phyloP scores from a whole-genome alignment of 1,139 yeast species.

The Yamadazyma jaroonii region DNA sequence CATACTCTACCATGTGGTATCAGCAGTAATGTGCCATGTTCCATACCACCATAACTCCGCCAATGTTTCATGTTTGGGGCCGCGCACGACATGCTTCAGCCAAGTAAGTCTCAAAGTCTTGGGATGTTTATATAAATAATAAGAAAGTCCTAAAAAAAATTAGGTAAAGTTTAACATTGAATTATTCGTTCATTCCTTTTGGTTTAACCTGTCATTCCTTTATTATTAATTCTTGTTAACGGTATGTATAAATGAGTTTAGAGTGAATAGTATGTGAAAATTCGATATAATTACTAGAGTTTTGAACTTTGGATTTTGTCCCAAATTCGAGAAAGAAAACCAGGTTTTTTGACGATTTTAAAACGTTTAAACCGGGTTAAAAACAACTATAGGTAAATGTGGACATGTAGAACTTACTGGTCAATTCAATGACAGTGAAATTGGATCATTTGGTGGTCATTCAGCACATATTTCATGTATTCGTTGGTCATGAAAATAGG shows the following conservation, averaged over 20 bases:
- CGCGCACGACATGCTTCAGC: neutral
- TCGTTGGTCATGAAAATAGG: too few species aligned
- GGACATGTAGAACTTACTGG: too few species aligned
- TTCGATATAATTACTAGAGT: too few species aligned
- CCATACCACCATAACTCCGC: neutral
- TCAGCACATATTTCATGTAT: too few species aligned
- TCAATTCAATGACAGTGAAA: too few species aligned
- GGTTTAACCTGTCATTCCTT: constrained; percentile 22
- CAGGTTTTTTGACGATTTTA: too few species aligned
- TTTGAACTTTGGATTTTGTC: too few species aligned
- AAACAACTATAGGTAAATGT: too few species aligned
- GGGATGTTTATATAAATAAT: neutral
- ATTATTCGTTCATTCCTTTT: constrained; percentile 5
- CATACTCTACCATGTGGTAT: too few species aligned
- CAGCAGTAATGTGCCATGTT: neutral
- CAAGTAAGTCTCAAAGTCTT: constrained; percentile 1
- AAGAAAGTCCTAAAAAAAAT: neutral
- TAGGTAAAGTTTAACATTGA: neutral
- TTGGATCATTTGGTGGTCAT: too few species aligned
- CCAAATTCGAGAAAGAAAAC: too few species aligned
- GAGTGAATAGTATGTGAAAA: neutral
- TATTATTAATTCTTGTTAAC: constrained; percentile 4
- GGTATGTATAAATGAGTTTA: constrained; percentile 1
- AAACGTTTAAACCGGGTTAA: too few species aligned
- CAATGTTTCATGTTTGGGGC: neutral